A percentile compares a stretch with the other conserved stretches of the same genome.
Evolutionary conservation across 192 early-diverging fungal species (phyloP).

Genomic region (Coemansia sp.): DNA sequence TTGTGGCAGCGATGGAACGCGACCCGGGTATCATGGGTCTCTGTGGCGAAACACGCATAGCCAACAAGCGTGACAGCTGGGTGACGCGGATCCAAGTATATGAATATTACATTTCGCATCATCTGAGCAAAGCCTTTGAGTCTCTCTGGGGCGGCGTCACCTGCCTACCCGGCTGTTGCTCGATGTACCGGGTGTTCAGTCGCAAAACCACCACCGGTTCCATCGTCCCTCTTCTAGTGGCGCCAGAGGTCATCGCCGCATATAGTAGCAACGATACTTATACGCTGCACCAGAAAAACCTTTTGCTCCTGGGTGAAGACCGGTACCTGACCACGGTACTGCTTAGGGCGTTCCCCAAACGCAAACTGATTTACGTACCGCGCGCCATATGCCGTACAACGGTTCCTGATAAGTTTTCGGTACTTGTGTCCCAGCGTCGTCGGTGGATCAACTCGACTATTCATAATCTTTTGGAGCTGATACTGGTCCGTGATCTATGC

Average conservation of each 20-base stretch:
- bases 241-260: conserved; percentile 77
- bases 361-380: conserved; percentile 80
- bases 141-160: conserved; percentile 98
- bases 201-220: conserved; percentile 60
- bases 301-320: conserved; percentile 83
- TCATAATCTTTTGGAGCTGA: conserved; percentile 90
- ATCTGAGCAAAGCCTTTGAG: conserved; percentile 94
- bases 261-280: conserved; percentile 70
- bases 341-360: conserved; percentile 75
- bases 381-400: conserved; percentile 76
- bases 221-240: conserved; percentile 72
- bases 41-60: conserved; percentile 95
- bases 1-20: conserved; percentile 81
- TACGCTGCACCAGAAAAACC: conserved; percentile 80
- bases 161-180: conserved; percentile 97
- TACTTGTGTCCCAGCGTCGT: conserved; percentile 82
- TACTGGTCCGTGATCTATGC: conserved; percentile 91
- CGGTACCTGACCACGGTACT: conserved; percentile 82
- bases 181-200: conserved; percentile 92
- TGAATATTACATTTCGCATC: conserved; percentile 98
- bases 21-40: conserved; percentile 86
- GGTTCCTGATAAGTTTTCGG: conserved; percentile 69
- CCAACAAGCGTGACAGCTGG: conserved; percentile 85
- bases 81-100: conserved; percentile 96
- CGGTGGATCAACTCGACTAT: conserved; percentile 98